phyloP scores from a whole-genome alignment of 2,329 filamentous ascomycete species.

The Microdochium nivale region DNA sequence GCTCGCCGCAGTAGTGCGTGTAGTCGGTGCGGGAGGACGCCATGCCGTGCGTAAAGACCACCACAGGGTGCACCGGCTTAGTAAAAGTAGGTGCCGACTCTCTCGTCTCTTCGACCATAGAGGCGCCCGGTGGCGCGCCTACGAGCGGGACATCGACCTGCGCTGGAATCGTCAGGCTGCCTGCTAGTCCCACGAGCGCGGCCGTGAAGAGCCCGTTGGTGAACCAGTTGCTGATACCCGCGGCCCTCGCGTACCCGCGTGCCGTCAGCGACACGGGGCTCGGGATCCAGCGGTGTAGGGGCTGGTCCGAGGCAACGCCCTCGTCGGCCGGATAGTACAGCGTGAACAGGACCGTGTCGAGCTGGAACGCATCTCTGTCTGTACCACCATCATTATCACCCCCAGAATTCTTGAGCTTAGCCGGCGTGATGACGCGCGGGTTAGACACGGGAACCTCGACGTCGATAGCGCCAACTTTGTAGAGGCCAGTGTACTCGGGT shows the following conservation, averaged over 20 bases:
- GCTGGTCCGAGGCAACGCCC: constrained; percentile 12
- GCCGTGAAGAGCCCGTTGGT: constrained; percentile 32
- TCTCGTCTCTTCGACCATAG: constrained; percentile 11
- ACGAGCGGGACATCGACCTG: constrained; percentile 34
- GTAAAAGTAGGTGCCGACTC: not conserved
- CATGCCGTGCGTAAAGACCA: constrained; percentile 45
- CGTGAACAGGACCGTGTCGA: constrained; percentile 39
- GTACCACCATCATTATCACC: constrained; percentile 12
- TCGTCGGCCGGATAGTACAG: constrained; percentile 35
- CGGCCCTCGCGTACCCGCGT: constrained; percentile 36
- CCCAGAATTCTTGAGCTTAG: constrained; percentile 19
- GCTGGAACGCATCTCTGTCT: constrained; percentile 30
- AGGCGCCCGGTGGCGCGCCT: constrained; percentile 7
- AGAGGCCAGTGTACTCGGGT: constrained; percentile 32
- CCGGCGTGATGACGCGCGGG: constrained; percentile 23
- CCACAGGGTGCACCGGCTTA: constrained; percentile 29
- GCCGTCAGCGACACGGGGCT: constrained; percentile 33
- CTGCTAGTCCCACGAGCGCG: constrained; percentile 30
- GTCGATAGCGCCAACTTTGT: constrained; percentile 37
- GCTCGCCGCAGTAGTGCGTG: constrained; percentile 39
- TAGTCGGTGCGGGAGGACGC: constrained; percentile 42
- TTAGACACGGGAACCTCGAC: constrained; percentile 26
- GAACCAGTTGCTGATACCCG: constrained; percentile 32
- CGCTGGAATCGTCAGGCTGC: constrained; percentile 36
- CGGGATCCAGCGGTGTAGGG: constrained; percentile 35